These are phyloP conservation scores for Curvularia hawaiiensis DNA, from an alignment of 2,329 filamentous ascomycete genomes.

Conservation along the genomic window DNA sequence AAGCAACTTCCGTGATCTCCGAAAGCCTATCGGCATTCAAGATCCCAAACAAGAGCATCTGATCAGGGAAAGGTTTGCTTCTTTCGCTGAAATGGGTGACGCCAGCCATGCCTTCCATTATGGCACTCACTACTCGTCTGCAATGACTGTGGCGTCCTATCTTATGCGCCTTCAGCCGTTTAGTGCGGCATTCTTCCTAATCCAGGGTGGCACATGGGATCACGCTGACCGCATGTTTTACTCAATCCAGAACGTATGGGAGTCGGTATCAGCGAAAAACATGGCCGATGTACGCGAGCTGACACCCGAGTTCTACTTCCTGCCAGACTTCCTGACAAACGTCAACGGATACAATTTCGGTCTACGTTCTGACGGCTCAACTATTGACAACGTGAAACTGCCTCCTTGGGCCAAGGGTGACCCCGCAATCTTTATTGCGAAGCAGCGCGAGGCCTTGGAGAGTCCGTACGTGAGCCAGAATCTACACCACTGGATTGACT, in stretches of 20 bases:
- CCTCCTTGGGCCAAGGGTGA: slow-evolving; percentile 97
- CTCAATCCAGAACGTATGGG: slow-evolving; percentile 89
- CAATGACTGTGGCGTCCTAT: slow-evolving; percentile 98
- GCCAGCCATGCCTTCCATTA: slow-evolving; percentile 85
- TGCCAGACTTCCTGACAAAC: slow-evolving; percentile 94
- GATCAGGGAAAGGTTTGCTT: slow-evolving; percentile 82
- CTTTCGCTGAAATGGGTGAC: slow-evolving; percentile 89
- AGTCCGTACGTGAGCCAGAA: slow-evolving; percentile 90
- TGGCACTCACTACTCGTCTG: slow-evolving; percentile 97
- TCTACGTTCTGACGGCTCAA: slow-evolving; percentile 75
- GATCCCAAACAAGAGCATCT: slow-evolving; percentile 74
- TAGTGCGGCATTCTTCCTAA: slow-evolving; percentile 89
- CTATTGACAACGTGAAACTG: slow-evolving; percentile 85
- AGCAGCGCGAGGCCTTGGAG: slow-evolving; percentile 93
- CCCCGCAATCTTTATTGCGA: slow-evolving; percentile 91
- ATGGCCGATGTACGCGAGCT: slow-evolving; percentile 94
- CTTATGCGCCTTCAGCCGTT: slow-evolving; percentile 94
- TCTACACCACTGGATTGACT: slow-evolving; percentile 92
- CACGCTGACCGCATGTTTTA: slow-evolving; percentile 96
- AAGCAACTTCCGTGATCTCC: slow-evolving; percentile 84
- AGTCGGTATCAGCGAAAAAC: slow-evolving; percentile 84
- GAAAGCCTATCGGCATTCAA: slow-evolving; percentile 96
- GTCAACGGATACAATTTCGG: slow-evolving; percentile 96
- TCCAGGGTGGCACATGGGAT: slow-evolving; percentile 96
- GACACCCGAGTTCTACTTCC: slow-evolving; percentile 95